These are phyloP conservation scores for Ambrosiella cleistominuta DNA, from an alignment of 2,329 filamentous ascomycete species.

Conservation along the genomic window DNA sequence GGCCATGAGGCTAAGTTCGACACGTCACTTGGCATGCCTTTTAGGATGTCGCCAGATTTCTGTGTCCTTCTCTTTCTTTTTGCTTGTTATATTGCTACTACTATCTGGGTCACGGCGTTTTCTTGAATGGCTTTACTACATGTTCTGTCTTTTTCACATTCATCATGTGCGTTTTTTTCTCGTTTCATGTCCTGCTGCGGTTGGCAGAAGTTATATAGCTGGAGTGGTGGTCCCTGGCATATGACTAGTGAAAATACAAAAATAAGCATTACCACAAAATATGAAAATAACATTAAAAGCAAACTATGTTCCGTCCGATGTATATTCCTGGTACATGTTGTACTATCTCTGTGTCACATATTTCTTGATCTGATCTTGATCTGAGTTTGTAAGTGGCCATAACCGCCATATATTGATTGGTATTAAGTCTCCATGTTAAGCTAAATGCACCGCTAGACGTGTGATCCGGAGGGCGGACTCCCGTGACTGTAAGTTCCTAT, in stretches of 20 bases:
- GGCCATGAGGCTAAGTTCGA: too few species aligned
- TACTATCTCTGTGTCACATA: neutral
- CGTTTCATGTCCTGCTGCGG: conserved; percentile 1
- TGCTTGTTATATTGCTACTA: conserved; percentile 10
- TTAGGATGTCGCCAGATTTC: conserved; percentile 4
- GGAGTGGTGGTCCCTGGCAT: neutral
- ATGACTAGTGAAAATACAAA: neutral
- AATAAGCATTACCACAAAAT: neutral
- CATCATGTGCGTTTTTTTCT: conserved; percentile 5
- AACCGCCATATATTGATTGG: neutral
- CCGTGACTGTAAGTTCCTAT: neutral
- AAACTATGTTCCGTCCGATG: neutral
- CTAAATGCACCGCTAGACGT: neutral
- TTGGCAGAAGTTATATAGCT: neutral
- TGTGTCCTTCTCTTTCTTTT: conserved; percentile 11
- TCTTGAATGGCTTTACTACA: conserved; percentile 13
- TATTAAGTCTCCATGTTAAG: conserved; percentile 1
- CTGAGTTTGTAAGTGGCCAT: neutral
- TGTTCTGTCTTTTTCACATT: conserved; percentile 11
- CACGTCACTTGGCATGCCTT: too few species aligned
- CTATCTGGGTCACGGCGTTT: conserved; percentile 13
- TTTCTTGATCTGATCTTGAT: neutral
- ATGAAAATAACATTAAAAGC: neutral
- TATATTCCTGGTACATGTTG: neutral
- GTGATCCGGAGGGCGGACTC: neutral